phyloP scores from a whole-genome alignment of 805 yeast genomes.

The Wickerhamomyces ciferrii region DNA sequence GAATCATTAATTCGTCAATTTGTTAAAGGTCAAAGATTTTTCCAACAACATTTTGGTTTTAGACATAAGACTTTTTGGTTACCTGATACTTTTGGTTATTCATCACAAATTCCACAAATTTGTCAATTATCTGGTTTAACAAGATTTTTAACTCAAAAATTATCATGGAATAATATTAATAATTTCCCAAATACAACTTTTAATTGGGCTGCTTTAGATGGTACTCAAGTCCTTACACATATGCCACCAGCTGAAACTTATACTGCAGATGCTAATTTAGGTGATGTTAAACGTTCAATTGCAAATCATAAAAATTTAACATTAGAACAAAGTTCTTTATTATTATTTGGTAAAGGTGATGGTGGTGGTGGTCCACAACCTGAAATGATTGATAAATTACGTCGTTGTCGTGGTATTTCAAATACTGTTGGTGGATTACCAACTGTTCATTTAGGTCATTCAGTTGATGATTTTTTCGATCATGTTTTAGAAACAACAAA shows the following conservation, averaged over 20 bases:
- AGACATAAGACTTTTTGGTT: conserved; percentile 83
- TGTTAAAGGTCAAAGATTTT: conserved; percentile 84
- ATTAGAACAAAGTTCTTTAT: conserved; percentile 72
- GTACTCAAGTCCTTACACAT: conserved; percentile 88
- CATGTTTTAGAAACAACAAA: conserved; percentile 56
- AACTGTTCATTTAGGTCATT: conserved; percentile 65
- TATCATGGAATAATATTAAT: conserved; percentile 95
- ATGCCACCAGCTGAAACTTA: conserved; percentile 98
- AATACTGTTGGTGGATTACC: conserved; percentile 81
- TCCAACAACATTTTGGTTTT: conserved; percentile 71
- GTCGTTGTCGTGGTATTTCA: conserved; percentile 85
- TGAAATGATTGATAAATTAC: conserved; percentile 87
- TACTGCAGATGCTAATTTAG: conserved; percentile 89
- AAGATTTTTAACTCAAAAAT: conserved; percentile 84
- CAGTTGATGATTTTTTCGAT: conserved; percentile 76
- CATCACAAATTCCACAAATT: conserved; percentile 91
- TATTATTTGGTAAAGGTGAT: conserved; percentile 91
- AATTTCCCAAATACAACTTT: conserved; percentile 85
- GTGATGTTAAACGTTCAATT: conserved; percentile 81
- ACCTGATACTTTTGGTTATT: conserved; percentile 96
- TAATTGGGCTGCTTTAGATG: conserved; percentile 94
- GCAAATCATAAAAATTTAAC: conserved; percentile 80
- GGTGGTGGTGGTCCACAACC: conserved; percentile 99
- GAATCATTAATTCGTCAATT: conserved; percentile 89
- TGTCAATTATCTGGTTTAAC: conserved; percentile 84